Base-by-base conservation (phyloP, 2,329 filamentous ascomycete species). In the Curvularia sp. region DNA sequence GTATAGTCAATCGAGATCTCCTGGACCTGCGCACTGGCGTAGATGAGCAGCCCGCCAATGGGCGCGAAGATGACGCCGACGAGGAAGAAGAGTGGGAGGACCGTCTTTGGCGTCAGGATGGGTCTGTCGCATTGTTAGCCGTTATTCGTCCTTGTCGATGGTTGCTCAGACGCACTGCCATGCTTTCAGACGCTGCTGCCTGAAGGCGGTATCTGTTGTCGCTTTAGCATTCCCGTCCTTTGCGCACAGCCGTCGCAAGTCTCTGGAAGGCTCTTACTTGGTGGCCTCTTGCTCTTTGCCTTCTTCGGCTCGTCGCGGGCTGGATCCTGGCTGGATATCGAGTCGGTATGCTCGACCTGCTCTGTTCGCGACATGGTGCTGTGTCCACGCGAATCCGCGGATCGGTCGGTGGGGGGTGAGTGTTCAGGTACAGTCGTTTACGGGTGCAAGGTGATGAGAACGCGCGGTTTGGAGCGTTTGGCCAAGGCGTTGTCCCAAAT, bases 181-280 rank as follows among this genome's bases (percentile, higher is more conserved):
- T 82, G 95, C 95, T 81, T 98, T 97, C 78, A 99, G 81, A 75
- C 95, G 89, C 80, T 99, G 95, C 77, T 99, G 95, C 71, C 95
- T 87, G 77, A 98, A 99, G 10, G 95, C 95, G 59, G 94, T 98
- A 81, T 98, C 92, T 96, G 73, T 9, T 31, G 18, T 28, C 20
- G 44, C 24, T 51, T 77, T 63, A 76, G 68, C 58, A 64, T 56
- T 28, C 35, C 47, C 26, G 39, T 50, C 43, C n/a, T 53, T 30
- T 31, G 58, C 53, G 56, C 60, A 52, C 57, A 35, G 39, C 42
- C 49, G 54, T 58, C 31, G 20, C 46, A 31, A n/a, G 44, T 38
- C 42, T 47, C 46, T 18, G 39, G 47, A 61, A 26, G 18, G 43
- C 61, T 75, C 85, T 78, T 79, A 96, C 93, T 97, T 69, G 93